Evolutionary conservation across 371 early-diverging fungal genomes (phyloP), one percentile per base, ranked within the genome.

Genomic region (Haplosporangium sp.): DNA sequence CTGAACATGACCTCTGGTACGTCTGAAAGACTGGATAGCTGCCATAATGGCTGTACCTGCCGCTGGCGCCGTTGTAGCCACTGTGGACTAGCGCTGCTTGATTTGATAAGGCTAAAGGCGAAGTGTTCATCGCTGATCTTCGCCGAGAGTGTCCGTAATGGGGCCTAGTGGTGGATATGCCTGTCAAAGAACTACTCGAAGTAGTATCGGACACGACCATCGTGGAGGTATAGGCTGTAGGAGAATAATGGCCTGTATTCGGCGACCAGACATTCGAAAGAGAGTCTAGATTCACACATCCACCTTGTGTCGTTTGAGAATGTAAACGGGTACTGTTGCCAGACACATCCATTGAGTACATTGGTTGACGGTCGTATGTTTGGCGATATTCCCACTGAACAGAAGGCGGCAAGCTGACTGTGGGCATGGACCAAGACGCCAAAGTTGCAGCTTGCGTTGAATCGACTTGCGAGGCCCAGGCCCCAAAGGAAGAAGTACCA

Each of bases 21-120:
- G 37, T 56, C 20, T 55, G 47, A 4, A 56, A 20, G 13, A 50
- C 21, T 5, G 48, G 50, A 45, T 56, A 64, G 50, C 41, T 56
- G 50, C 41, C 43, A 14, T 55, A 55, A n/a, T 18, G 29, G 36
- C 29, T 23, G 18, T 36, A 2, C 14, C 45, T 10, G 54, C 46
- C 9, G 14, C 54, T 45, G 66, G 14, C 37, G 47, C 2, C 8
- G 46, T 46, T 37, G 55, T 37, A 16, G 21, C 12, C 18, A 18
- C 20, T 11, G 12, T 12, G 10, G 46, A 47, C 10, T n/a, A 40
- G 37, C 56, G 56, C 4, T 16, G 38, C 37, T 20, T 56, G 41
- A 18, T 20, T 21, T 20, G 12, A 18, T 18, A 18, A 9, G 12
- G 18, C 50, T 0, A 20, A 50, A n/a, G 50, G 50, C 9, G 50